Base-by-base conservation (phyloP, 371 early-diverging fungal species). In the Amoeboaphelidium protococcarum region DNA sequence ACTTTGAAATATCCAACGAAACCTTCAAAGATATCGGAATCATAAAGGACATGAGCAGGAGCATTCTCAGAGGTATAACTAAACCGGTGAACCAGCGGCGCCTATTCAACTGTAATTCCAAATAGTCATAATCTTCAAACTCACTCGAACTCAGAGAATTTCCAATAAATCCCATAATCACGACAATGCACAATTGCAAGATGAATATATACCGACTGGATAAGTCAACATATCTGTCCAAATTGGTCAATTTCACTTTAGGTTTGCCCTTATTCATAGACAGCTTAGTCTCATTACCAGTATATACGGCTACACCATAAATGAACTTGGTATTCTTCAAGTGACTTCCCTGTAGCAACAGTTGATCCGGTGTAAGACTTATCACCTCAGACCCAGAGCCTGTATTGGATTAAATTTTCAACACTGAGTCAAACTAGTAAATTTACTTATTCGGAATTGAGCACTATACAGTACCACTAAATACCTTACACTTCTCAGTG, bases 11-110 rank as follows among this genome's bases (percentile, higher is more conserved):
- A 49, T 96, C 96, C 21, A 95, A 73, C 16, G 80, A 83, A 26
- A 98, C 85, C 60, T 88, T 92, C 0, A 98, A 71, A 0, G 94
- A 84, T 42, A 98, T 82, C 0, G 98, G 98, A 48, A 98, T 82
- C 51, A 97, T 75, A 53, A 84, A 86, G 55, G 90, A 88, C 52
- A 87, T 82, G 49, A 89, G 76, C 52, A 91, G 85, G 63, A 91
- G 63, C 44, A 54, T 68, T 63, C 47, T 68, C 65, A 41, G 57
- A 50, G 20, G 58, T 48, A 42, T 50, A 31, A 31, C 37, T 6
- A 31, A 16, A 31, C 6, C 37, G 16, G 6, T 6, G 16, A 10
- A 31, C 37, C 37, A 31, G 6, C 16, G 10, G 37, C 37, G 6
- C 10, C 16, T 10, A 10, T 31, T 16, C 16, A 6, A 6, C 16